phyloP scores from a whole-genome alignment of 2,329 filamentous ascomycete species.

The Paecilomyces sp. region DNA sequence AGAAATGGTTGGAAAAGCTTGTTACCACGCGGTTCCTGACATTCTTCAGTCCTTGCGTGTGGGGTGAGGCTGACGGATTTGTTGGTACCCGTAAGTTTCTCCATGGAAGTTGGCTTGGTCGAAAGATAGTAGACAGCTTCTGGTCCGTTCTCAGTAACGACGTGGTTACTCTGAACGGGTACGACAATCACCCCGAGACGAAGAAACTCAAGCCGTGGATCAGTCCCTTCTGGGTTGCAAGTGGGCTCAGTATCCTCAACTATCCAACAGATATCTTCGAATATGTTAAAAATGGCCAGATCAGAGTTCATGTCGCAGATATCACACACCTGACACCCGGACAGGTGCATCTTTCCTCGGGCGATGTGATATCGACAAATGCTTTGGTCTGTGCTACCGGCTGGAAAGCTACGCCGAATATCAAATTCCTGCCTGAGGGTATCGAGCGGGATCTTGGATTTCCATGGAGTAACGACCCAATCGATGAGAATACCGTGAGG shows the following conservation, averaged over 20 bases:
- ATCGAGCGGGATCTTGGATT: conserved; percentile 4
- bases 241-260: conserved; percentile 54
- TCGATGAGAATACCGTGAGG: conserved; percentile 3
- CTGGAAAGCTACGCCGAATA: conserved; percentile 45
- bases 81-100: conserved; percentile 36
- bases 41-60: conserved; percentile 70
- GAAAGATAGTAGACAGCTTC: conserved; percentile 44
- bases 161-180: conserved; percentile 40
- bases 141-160: conserved; percentile 47
- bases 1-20: conserved; percentile 61
- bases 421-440: conserved; percentile 36
- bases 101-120: conserved; percentile 46
- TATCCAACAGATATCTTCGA: conserved; percentile 53
- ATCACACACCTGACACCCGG: conserved; percentile 41
- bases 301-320: conserved; percentile 51
- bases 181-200: conserved; percentile 38
- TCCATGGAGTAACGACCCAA: conserved; percentile 1
- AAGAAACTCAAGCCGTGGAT: conserved; percentile 41
- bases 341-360: conserved; percentile 43
- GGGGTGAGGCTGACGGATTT: conserved; percentile 58
- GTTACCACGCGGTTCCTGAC: conserved; percentile 60
- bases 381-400: conserved; percentile 51
- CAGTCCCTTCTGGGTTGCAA: conserved; percentile 47
- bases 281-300: conserved; percentile 46
- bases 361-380: conserved; percentile 39